Evolutionary conservation across 768 basidiomycete species (phyloP).

Genomic region (Cystofilobasidium macerans): DNA sequence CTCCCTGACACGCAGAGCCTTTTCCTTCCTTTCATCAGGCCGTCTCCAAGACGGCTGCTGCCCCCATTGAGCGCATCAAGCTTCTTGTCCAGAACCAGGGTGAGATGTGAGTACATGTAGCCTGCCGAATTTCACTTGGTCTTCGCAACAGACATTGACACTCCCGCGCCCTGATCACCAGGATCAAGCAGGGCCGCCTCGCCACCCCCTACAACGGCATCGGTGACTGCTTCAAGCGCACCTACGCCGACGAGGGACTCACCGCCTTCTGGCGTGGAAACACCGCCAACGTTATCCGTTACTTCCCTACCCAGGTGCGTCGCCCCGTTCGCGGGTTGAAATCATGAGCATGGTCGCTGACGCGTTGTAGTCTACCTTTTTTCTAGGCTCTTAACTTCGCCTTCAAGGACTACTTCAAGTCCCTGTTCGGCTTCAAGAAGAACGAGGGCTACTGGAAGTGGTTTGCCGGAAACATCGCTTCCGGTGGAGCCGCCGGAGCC

Average conservation of each 20-base stretch:
- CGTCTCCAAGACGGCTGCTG: slow-evolving; percentile 96
- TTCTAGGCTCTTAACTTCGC: slow-evolving; percentile 83
- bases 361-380: background rate
- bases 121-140: too few relatives aligned
- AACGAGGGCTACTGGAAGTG: slow-evolving; percentile 90
- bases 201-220: slow-evolving; percentile 93
- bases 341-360: background rate
- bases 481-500: slow-evolving; percentile 99
- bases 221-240: slow-evolving; percentile 78
- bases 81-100: slow-evolving; percentile 97
- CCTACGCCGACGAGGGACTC: slow-evolving; percentile 89
- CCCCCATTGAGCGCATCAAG: slow-evolving; percentile 99
- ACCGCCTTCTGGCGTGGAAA: slow-evolving; percentile 97
- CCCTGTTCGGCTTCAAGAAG: slow-evolving; percentile 97
- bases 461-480: slow-evolving; percentile 81
- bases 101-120: slow-evolving; percentile 73
- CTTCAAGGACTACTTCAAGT: slow-evolving; percentile 97
- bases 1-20: background rate
- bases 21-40: slow-evolving; percentile 41
- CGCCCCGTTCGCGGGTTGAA: background rate
- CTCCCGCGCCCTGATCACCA: slow-evolving; percentile 41
- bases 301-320: slow-evolving; percentile 87
- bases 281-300: slow-evolving; percentile 99
- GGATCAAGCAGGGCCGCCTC: slow-evolving; percentile 99
- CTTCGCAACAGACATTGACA: too few relatives aligned